phyloP scores from a whole-genome alignment of 2,329 filamentous ascomycete genomes.

The Neofusicoccum umdonicola region DNA sequence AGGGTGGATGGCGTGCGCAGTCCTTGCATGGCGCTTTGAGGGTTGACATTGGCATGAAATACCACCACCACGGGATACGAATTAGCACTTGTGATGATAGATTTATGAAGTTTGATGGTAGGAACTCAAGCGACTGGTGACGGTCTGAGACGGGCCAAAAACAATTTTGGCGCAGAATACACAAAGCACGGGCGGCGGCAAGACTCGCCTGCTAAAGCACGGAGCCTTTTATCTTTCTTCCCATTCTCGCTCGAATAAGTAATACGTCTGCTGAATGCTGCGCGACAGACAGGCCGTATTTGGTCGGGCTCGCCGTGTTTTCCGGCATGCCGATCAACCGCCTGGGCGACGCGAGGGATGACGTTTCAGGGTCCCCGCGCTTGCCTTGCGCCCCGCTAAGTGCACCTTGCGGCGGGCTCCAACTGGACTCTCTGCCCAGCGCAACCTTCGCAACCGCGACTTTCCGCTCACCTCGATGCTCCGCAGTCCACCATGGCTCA shows the following conservation, averaged over 20 bases:
- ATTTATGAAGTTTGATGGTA: conserved; percentile 1
- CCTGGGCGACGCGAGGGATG: conserved; percentile 11
- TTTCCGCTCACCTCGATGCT: conserved; percentile 1
- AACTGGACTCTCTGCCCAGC: neutral
- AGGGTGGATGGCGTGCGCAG: neutral
- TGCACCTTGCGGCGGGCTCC: conserved; percentile 5
- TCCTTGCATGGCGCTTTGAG: conserved; percentile 3
- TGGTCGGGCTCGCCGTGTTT: neutral
- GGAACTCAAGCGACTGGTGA: neutral
- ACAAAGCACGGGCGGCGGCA: neutral
- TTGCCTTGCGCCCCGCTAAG: conserved; percentile 8
- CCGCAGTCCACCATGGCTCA: conserved; percentile 63
- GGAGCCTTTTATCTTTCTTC: too few relatives aligned
- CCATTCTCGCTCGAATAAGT: too few relatives aligned
- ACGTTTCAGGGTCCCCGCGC: conserved; percentile 14
- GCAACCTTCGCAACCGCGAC: conserved; percentile 2
- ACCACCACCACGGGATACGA: conserved; percentile 5
- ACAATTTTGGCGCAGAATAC: neutral
- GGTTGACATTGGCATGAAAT: conserved; percentile 12
- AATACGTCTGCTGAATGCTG: too few relatives aligned
- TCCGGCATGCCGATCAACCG: conserved; percentile 7
- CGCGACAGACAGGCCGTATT: neutral
- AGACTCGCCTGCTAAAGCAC: neutral
- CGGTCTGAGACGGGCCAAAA: neutral
- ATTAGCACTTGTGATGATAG: conserved; percentile 3